Evolutionary conservation across 306 rosid species (phyloP).

Genomic region (Hylodesmum podocarpum): DNA sequence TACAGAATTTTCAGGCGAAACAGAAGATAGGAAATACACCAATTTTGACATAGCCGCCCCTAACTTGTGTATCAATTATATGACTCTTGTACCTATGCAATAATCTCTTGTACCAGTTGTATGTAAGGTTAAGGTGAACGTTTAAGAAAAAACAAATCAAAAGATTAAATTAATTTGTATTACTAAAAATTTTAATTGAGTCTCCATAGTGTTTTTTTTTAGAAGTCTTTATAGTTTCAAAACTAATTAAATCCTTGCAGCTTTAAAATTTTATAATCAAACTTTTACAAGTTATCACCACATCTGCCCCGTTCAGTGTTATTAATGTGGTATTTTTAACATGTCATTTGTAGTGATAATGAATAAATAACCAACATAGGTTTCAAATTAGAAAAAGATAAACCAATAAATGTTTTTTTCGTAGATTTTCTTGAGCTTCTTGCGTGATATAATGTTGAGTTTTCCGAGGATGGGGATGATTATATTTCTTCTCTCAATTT

Average conservation of each 20-base stretch:
- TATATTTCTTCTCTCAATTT: too few relatives aligned
- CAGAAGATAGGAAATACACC: slow-evolving; percentile 27
- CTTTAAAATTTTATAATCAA: not conserved
- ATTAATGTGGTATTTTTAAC: not conserved
- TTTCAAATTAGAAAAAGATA: too few relatives aligned
- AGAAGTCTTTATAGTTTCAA: not conserved
- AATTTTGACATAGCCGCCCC: slow-evolving; percentile 34
- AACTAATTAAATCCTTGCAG: not conserved
- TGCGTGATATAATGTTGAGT: too few relatives aligned
- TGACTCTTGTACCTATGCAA: not conserved
- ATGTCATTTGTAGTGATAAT: not conserved
- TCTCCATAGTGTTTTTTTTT: not conserved
- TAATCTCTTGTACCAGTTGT: slow-evolving; percentile 13
- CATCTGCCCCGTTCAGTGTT: not conserved
- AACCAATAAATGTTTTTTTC: too few relatives aligned
- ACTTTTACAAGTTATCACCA: not conserved
- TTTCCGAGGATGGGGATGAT: too few relatives aligned
- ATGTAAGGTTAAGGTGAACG: not conserved
- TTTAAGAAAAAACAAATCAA: not conserved
- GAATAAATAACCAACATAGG: too few relatives aligned
- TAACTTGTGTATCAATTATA: slow-evolving; percentile 12
- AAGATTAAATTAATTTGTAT: not conserved
- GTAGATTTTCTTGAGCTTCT: too few relatives aligned
- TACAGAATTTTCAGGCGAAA: slow-evolving; percentile 14
- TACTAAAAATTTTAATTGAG: not conserved